A percentile compares a stretch with the other conserved stretches of the same genome.
Evolutionary conservation across 495 filamentous ascomycete genomes (phyloP).

Genomic region (Cudoniella acicularis): DNA sequence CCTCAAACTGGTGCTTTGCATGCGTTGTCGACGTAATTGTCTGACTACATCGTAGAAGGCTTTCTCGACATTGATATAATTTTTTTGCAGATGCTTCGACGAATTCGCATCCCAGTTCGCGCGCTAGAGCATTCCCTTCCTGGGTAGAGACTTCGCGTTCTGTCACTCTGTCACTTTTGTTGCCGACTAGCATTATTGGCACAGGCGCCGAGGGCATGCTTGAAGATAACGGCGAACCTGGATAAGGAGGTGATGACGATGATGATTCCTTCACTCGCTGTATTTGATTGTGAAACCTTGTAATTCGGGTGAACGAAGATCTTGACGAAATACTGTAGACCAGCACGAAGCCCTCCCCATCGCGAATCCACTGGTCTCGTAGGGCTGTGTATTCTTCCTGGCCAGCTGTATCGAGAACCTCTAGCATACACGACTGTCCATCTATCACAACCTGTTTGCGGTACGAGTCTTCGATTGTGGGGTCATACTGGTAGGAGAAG

Average conservation of each 20-base stretch:
- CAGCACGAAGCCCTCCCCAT: constrained; percentile 94
- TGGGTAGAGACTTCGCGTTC: constrained; percentile 96
- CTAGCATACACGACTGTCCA: constrained; percentile 93
- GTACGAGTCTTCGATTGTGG: constrained; percentile 96
- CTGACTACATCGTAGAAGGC: constrained; percentile 98
- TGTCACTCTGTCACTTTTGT: constrained; percentile 94
- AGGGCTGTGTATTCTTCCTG: constrained; percentile 98
- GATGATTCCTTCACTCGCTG: constrained; percentile 95
- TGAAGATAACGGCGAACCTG: constrained; percentile 54
- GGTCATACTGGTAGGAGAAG: constrained; percentile 71
- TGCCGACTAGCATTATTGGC: constrained; percentile 96
- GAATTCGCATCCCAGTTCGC: constrained; percentile 93
- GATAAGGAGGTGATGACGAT: constrained; percentile 70
- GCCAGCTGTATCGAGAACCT: constrained; percentile 97
- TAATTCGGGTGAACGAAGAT: constrained; percentile 91
- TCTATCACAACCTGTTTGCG: constrained; percentile 98
- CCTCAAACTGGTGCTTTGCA: constrained; percentile 42
- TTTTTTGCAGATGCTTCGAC: constrained; percentile 99
- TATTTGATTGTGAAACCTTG: constrained; percentile 93
- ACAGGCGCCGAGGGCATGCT: constrained; percentile 58
- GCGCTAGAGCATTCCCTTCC: constrained; percentile 87
- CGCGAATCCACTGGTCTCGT: constrained; percentile 96
- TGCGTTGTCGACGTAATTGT: constrained; percentile 77
- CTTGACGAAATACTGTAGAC: constrained; percentile 98
- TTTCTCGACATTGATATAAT: constrained; percentile 98